phyloP scores from a whole-genome alignment of 139 green algal genomes.

The Chlamydomonas sp. region DNA sequence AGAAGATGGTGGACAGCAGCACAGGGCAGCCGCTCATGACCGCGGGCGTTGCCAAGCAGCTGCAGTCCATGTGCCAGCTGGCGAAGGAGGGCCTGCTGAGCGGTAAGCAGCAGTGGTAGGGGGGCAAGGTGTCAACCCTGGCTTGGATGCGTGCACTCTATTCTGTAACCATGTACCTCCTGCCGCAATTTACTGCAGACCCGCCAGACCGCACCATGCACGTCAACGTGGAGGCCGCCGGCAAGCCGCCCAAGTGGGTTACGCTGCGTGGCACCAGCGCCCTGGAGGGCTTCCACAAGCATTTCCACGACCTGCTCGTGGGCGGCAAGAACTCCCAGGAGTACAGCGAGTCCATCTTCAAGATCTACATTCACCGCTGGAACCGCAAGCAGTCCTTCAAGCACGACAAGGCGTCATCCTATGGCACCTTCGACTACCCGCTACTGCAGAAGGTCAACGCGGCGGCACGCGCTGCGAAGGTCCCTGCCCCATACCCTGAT shows the following conservation, averaged over 20 bases:
- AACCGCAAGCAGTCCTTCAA: slow-evolving; percentile 12
- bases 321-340: not conserved
- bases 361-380: not conserved
- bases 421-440: not conserved
- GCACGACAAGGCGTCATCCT: not conserved
- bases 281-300: slow-evolving; percentile 11
- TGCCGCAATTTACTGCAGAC: not conserved
- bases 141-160: not conserved
- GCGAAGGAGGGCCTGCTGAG: not conserved
- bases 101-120: not conserved
- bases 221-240: not conserved
- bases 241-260: not conserved
- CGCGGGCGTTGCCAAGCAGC: too few relatives aligned
- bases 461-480: not conserved
- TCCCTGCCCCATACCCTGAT: not conserved
- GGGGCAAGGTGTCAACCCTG: not conserved
- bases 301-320: not conserved
- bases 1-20: not conserved
- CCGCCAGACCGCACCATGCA: not conserved
- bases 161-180: not conserved
- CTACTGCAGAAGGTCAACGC: not conserved
- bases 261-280: not conserved
- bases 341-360: not conserved
- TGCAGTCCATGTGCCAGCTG: not conserved
- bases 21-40: not conserved